Evolutionary conservation across 805 yeast species (phyloP).

Genomic region (Zygoascus tannicola): DNA sequence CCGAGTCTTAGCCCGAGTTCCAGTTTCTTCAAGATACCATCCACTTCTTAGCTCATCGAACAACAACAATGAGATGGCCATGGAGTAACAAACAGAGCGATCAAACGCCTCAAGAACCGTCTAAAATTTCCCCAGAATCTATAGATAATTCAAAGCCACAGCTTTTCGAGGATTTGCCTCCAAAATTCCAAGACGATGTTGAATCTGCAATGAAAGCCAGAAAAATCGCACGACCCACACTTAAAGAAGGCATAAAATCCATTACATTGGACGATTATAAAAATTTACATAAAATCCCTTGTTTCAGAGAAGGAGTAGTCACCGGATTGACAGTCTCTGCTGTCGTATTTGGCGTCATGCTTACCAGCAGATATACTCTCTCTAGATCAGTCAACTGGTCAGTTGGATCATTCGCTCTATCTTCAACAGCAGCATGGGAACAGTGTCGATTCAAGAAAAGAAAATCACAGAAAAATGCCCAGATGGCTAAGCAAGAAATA

Average conservation of each 20-base stretch:
- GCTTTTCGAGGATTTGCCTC: conserved; percentile 26
- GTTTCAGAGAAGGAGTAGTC: conserved; percentile 30
- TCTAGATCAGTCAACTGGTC: conserved; percentile 70
- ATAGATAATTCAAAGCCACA: no score
- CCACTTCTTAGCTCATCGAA: background rate
- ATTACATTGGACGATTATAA: conserved; percentile 26
- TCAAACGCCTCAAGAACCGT: background rate
- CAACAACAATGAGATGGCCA: background rate
- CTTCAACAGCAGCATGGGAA: conserved; percentile 84
- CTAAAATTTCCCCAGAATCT: background rate
- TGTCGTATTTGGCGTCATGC: conserved; percentile 24
- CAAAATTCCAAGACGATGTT: conserved; percentile 23
- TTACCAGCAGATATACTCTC: conserved; percentile 17
- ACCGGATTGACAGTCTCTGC: conserved; percentile 28
- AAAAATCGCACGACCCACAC: conserved; percentile 9
- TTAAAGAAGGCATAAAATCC: conserved; percentile 16
- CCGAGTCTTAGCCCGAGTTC: no score
- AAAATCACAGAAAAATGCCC: conserved; percentile 56
- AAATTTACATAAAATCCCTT: conserved; percentile 26
- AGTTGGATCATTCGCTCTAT: conserved; percentile 66
- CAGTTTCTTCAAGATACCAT: no score
- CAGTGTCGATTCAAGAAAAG: conserved; percentile 72
- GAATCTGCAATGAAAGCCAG: conserved; percentile 12
- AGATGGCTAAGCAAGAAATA: conserved; percentile 42
- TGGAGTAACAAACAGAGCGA: background rate